These are phyloP conservation scores for Durotheca rogersii DNA, from an alignment of 495 filamentous ascomycete genomes.

Conservation along the genomic window DNA sequence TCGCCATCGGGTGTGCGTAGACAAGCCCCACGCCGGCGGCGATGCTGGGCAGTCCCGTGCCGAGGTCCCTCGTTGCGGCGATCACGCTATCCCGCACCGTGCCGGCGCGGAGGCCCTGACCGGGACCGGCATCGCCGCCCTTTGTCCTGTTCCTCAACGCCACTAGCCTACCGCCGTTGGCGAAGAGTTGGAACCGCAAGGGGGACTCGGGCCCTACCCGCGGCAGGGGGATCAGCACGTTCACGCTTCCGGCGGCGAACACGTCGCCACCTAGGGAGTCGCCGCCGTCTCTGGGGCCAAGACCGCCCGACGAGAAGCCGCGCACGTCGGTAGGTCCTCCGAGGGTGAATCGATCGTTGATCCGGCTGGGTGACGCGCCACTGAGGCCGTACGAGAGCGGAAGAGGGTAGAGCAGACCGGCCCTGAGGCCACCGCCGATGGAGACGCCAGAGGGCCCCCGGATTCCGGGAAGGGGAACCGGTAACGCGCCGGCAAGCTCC, in stretches of 20 bases:
- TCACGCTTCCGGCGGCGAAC: constrained; percentile 83
- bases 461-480: constrained; percentile 67
- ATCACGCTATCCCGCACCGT: constrained; percentile 53
- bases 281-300: constrained; percentile 80
- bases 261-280: constrained; percentile 91
- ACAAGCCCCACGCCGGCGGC: constrained; percentile 88
- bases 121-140: constrained; percentile 40
- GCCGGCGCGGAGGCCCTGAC: constrained; percentile 35
- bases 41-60: constrained; percentile 75
- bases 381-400: constrained; percentile 58
- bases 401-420: constrained; percentile 59
- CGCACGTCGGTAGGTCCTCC: constrained; percentile 93
- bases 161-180: constrained; percentile 85
- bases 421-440: constrained; percentile 51
- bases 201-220: constrained; percentile 74
- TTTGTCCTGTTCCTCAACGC: constrained; percentile 61
- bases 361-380: constrained; percentile 63
- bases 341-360: constrained; percentile 94
- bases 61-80: constrained; percentile 62
- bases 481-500: constrained; percentile 71
- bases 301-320: constrained; percentile 83
- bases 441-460: constrained; percentile 69
- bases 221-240: constrained; percentile 81
- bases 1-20: constrained; percentile 86
- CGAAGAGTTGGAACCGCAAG: constrained; percentile 83